Evolutionary conservation across 2,329 filamentous ascomycete species (phyloP), one percentile per base, ranked within the genome.

Genomic region (Neobulgaria alba): DNA sequence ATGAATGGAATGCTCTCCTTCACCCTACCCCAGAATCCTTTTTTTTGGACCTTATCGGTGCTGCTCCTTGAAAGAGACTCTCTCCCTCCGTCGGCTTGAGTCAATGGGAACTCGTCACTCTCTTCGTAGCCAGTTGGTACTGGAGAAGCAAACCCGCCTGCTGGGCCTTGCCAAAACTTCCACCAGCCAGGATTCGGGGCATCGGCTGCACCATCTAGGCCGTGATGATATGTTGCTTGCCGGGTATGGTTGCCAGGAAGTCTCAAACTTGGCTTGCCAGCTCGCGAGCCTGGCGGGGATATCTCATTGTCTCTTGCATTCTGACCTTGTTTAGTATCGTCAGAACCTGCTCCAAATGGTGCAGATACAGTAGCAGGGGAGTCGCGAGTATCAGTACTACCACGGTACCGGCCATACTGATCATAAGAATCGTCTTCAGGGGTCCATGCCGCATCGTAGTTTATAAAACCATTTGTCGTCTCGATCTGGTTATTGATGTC

Each of bases 161-260:
- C 61, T 0, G 77, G 77, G 0, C 74, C 71, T 51, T 77, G 75
- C 77, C 77, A 82, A 44, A 82, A 81, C 45, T 81, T 62, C 64
- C 73, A 81, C 66, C 76, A 81, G 4, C 33, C 33, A 10, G 33
- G 15, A 12, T 26, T 26, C 10, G 36, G 31, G 9, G 30, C 18
- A 38, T 53, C 45, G 16, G 44, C 42, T 10, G 43, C 21, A 29
- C 49, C 47, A 39, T 55, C 52, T 3, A 40, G 38, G 5, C 49
- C 50, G 38, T 52, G 46, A n/a, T 48, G 38, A 16, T 31, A 39
- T 19, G 42, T 44, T 10, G 36, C 41, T 18, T 39, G 33, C 7
- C 52, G 48, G 15, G 52, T 50, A 10, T 42, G 44, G 29, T 57
- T 59, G 5, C 56, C 55, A 23, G 50, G 41, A n/a, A 54, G 21